A percentile compares a stretch with the other conserved stretches of the same genome.
phyloP scores from a whole-genome alignment of 768 basidiomycete genomes.

The Kwoniella europaea region DNA sequence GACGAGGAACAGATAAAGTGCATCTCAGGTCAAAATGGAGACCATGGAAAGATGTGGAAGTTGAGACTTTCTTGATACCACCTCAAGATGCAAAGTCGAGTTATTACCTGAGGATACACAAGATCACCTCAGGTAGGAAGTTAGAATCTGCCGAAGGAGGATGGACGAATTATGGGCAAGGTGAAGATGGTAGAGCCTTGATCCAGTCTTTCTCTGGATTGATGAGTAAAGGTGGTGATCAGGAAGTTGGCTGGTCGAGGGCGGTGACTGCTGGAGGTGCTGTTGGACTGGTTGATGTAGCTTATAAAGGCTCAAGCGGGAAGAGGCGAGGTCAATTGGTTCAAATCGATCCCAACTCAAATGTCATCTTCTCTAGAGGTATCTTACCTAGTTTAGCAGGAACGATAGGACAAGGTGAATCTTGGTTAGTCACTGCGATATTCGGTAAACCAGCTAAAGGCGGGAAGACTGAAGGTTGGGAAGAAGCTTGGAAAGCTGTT shows the following conservation, averaged over 20 bases:
- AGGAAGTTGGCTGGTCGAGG: constrained; percentile 61
- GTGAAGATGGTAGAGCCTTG: constrained; percentile 67
- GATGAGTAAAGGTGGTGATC: constrained; percentile 64
- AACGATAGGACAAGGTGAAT: constrained; percentile 61
- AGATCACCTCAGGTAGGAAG: constrained; percentile 62
- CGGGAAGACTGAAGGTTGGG: constrained; percentile 25
- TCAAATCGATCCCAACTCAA: constrained; percentile 74
- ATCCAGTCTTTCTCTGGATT: constrained; percentile 61
- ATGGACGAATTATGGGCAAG: constrained; percentile 73
- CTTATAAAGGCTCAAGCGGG: constrained; percentile 27
- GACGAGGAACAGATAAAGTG: constrained; percentile 59
- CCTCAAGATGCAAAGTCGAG: constrained; percentile 65
- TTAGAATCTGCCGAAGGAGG: constrained; percentile 71
- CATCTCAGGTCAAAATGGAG: constrained; percentile 75
- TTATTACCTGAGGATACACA: constrained; percentile 75
- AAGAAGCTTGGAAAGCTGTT: constrained; percentile 47
- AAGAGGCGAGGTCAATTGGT: constrained; percentile 62
- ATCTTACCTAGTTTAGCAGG: constrained; percentile 70
- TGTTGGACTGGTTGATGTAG: constrained; percentile 67
- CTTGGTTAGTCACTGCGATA: constrained; percentile 70
- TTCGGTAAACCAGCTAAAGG: constrained; percentile 64
- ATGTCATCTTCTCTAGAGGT: constrained; percentile 70
- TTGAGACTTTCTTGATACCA: constrained; percentile 77
- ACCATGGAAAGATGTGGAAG: constrained; percentile 73
- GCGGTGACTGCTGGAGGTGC: constrained; percentile 69